These are phyloP conservation scores for Thermomucor indicae-seudaticae DNA, from an alignment of 371 early-diverging fungal genomes.

Conservation along the genomic window DNA sequence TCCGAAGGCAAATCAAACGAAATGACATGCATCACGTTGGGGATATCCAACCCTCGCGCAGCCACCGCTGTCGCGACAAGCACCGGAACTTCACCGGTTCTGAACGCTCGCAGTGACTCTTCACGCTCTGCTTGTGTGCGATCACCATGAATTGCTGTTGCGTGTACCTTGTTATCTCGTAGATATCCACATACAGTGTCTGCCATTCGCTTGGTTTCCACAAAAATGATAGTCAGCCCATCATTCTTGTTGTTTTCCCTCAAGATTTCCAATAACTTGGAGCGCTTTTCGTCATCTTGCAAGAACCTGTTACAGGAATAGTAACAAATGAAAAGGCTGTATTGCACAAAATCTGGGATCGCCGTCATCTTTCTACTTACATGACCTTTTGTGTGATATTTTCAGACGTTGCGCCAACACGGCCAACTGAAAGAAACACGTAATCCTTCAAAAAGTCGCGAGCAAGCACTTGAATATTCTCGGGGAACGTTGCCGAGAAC, in stretches of 20 bases:
- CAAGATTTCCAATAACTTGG: slow-evolving; percentile 76
- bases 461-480: slow-evolving; percentile 91
- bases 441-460: slow-evolving; percentile 93
- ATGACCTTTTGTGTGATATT: slow-evolving; percentile 90
- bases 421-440: slow-evolving; percentile 91
- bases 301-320: slow-evolving; percentile 25
- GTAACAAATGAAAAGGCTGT: no score
- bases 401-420: slow-evolving; percentile 95
- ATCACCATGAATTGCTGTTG: slow-evolving; percentile 96
- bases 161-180: slow-evolving; percentile 63
- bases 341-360: no score
- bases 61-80: slow-evolving; percentile 99
- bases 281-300: slow-evolving; percentile 76
- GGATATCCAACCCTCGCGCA: slow-evolving; percentile 96
- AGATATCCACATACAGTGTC: slow-evolving; percentile 85
- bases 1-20: slow-evolving; percentile 95
- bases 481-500: slow-evolving; percentile 98
- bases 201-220: slow-evolving; percentile 97
- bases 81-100: slow-evolving; percentile 83
- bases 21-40: slow-evolving; percentile 87
- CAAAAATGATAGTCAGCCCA: slow-evolving; percentile 93
- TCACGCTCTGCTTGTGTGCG: slow-evolving; percentile 97
- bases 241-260: slow-evolving; percentile 45
- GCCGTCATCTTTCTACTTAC: no score
- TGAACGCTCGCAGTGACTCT: slow-evolving; percentile 85